Evolutionary conservation across 2,329 filamentous ascomycete genomes (phyloP).

Genomic region (Colletotrichum filicis): DNA sequence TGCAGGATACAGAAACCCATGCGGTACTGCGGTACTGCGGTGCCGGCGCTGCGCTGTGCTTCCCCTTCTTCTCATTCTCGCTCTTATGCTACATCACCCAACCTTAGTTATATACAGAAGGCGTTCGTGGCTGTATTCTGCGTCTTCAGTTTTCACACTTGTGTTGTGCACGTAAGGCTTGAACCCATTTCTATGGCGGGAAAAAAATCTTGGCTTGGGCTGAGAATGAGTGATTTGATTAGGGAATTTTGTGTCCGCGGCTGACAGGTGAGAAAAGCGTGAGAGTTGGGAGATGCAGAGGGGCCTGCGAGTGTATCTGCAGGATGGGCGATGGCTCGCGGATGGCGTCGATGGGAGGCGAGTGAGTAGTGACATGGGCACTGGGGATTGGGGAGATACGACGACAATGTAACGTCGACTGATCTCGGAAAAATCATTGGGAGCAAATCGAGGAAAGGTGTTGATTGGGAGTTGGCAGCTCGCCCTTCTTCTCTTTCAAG

Average conservation of each 20-base stretch:
- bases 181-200: neutral
- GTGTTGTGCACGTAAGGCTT: neutral
- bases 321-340: conserved; percentile 11
- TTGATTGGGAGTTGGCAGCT: neutral
- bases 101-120: neutral
- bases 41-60: neutral
- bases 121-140: conserved; percentile 13
- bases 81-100: neutral
- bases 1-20: conserved; percentile 13
- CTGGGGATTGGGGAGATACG: neutral
- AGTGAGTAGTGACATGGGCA: conserved; percentile 17
- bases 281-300: conserved; percentile 16
- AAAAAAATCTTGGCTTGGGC: neutral
- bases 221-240: neutral
- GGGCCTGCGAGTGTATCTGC: conserved; percentile 25
- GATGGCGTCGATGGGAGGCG: conserved; percentile 17
- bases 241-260: neutral
- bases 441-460: neutral
- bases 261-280: neutral
- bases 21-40: conserved; percentile 2
- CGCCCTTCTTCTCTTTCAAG: neutral
- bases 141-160: neutral
- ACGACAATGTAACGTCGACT: conserved; percentile 16
- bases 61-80: neutral
- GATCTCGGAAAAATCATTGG: neutral